A percentile compares a stretch with the other conserved stretches of the same genome.
phyloP scores from a whole-genome alignment of 2,329 filamentous ascomycete species.

The Akanthomyces uredinophilus region DNA sequence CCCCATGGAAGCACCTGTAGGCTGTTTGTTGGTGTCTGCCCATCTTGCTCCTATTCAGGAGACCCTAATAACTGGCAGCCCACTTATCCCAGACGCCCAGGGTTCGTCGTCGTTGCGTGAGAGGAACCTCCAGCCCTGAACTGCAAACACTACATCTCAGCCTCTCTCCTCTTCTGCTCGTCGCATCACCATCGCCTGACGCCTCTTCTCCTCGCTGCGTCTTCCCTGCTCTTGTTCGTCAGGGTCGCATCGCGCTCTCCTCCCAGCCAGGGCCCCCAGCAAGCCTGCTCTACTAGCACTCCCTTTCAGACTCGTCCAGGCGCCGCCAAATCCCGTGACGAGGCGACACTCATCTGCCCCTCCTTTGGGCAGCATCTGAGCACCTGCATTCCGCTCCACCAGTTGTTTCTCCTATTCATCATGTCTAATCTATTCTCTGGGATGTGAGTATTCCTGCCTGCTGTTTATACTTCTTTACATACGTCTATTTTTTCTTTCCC shows the following conservation, averaged over 20 bases:
- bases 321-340: slow-evolving; percentile 17
- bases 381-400: slow-evolving; percentile 14
- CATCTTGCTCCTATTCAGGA: background rate
- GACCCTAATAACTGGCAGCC: slow-evolving; percentile 1
- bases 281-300: slow-evolving; percentile 10
- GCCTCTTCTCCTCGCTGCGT: background rate
- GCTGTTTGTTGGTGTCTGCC: background rate
- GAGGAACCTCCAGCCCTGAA: slow-evolving; percentile 5
- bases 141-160: slow-evolving; percentile 1
- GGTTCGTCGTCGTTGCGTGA: background rate
- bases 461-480: background rate
- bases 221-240: background rate
- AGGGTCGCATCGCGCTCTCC: slow-evolving; percentile 3
- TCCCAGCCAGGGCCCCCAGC: slow-evolving; percentile 1
- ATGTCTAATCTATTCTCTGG: slow-evolving; percentile 18
- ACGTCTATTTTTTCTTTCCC: background rate
- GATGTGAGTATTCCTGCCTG: slow-evolving; percentile 14
- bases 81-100: slow-evolving; percentile 11
- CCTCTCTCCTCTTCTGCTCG: background rate
- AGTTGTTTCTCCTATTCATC: slow-evolving; percentile 11
- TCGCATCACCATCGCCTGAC: background rate
- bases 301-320: slow-evolving; percentile 9
- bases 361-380: slow-evolving; percentile 14
- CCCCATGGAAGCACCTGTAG: background rate
- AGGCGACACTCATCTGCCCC: slow-evolving; percentile 14